phyloP scores from a whole-genome alignment of 2,329 filamentous ascomycete genomes.

The Fusarium armeniacum region DNA sequence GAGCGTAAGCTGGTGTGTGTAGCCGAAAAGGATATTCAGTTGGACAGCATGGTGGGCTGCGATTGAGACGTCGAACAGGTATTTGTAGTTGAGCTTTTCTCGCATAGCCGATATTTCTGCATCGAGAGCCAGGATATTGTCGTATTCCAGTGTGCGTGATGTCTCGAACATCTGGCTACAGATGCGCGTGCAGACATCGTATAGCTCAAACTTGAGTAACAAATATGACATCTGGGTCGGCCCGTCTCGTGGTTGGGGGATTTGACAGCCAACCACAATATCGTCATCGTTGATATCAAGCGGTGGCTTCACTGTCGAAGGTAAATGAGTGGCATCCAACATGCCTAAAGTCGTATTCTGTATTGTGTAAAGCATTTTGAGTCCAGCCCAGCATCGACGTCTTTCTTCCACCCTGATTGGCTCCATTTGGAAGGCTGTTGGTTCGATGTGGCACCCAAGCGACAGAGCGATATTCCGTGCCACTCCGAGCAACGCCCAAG shows the following conservation, averaged over 20 bases:
- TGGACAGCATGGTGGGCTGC: slow-evolving; percentile 20
- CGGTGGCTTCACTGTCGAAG: slow-evolving; percentile 1
- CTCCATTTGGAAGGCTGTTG: slow-evolving; percentile 22
- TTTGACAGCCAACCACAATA: background rate
- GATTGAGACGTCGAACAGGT: slow-evolving; percentile 12
- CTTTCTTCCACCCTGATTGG: slow-evolving; percentile 25
- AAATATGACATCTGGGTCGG: slow-evolving; percentile 10
- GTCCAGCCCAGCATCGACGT: slow-evolving; percentile 33
- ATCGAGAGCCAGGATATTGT: slow-evolving; percentile 1
- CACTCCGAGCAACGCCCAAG: slow-evolving; percentile 30
- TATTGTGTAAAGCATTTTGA: slow-evolving; percentile 38
- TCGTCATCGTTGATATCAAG: slow-evolving; percentile 5
- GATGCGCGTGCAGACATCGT: slow-evolving; percentile 1
- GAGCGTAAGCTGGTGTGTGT: slow-evolving; percentile 30
- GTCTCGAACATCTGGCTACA: background rate
- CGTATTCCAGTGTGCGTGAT: background rate
- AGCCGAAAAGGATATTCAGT: slow-evolving; percentile 33
- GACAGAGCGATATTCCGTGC: slow-evolving; percentile 30
- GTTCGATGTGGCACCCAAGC: slow-evolving; percentile 30
- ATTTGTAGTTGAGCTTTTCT: slow-evolving; percentile 9
- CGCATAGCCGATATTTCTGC: slow-evolving; percentile 3
- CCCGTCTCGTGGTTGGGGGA: background rate
- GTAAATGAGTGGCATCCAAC: slow-evolving; percentile 12
- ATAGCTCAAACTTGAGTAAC: slow-evolving; percentile 10
- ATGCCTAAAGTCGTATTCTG: slow-evolving; percentile 34